phyloP scores from a whole-genome alignment of 225 moss, liverwort and hornwort species.

The Takakia lepidozioides region DNA sequence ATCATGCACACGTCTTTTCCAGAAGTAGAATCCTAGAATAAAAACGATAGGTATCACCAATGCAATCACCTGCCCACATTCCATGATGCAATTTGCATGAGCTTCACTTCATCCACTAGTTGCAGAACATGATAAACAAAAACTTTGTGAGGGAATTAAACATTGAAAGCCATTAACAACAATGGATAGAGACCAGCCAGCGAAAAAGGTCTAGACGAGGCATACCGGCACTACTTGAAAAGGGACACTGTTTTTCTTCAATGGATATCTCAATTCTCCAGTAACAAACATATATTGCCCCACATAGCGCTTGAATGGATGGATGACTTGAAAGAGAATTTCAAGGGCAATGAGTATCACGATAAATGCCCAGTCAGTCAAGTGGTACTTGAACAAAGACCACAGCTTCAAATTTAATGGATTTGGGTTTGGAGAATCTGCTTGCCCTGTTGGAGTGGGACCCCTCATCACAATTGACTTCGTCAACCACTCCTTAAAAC shows the following conservation, averaged over 20 bases:
- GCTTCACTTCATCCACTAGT: not conserved
- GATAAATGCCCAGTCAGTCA: conserved; percentile 37
- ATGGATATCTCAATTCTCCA: conserved; percentile 24
- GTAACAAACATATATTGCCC: conserved; percentile 17
- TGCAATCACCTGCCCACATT: conserved; percentile 24
- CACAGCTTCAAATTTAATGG: conserved; percentile 19
- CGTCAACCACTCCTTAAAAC: not conserved
- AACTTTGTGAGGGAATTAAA: no score
- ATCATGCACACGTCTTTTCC: conserved; percentile 23
- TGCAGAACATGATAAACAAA: not conserved
- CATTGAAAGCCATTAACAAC: no score
- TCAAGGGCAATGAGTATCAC: conserved; percentile 29
- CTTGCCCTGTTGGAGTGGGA: conserved; percentile 4
- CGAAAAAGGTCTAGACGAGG: not conserved
- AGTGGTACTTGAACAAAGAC: conserved; percentile 17
- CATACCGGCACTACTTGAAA: conserved; percentile 24
- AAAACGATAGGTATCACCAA: conserved; percentile 23
- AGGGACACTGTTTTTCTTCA: conserved; percentile 32
- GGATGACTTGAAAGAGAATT: conserved; percentile 11
- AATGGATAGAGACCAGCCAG: not conserved
- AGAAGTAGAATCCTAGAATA: conserved; percentile 17
- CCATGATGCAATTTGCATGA: not conserved
- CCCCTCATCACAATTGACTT: not conserved
- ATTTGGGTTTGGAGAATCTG: conserved; percentile 1
- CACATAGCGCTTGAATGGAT: conserved; percentile 35